These are phyloP conservation scores for Pythium chondricola DNA, from an alignment of 352 stramenopile genomes.

Conservation along the genomic window DNA sequence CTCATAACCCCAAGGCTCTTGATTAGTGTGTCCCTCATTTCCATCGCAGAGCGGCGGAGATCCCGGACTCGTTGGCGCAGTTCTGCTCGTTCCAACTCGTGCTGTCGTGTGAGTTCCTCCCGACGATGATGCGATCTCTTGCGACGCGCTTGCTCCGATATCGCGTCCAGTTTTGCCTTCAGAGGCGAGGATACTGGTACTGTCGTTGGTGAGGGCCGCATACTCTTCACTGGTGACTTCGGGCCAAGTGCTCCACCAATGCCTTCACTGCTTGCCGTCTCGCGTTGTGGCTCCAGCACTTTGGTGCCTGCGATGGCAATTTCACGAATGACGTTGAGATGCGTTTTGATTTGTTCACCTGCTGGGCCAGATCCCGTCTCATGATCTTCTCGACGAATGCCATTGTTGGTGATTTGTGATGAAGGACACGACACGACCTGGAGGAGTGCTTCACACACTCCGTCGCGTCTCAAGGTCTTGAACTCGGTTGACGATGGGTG, in stretches of 20 bases:
- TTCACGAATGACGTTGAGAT: too few relatives aligned
- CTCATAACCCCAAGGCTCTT: slow-evolving; percentile 29
- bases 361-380: too few relatives aligned
- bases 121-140: neutral
- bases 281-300: too few relatives aligned
- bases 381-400: too few relatives aligned
- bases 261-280: too few relatives aligned
- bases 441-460: neutral
- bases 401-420: too few relatives aligned
- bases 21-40: slow-evolving; percentile 26
- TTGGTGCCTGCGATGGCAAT: too few relatives aligned
- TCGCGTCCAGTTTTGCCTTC: slow-evolving; percentile 5
- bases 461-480: slow-evolving; percentile 19
- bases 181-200: neutral
- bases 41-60: slow-evolving; percentile 21
- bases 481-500: slow-evolving; percentile 27
- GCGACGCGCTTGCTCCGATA: neutral
- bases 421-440: neutral
- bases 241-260: too few relatives aligned
- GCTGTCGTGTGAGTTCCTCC: neutral
- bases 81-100: neutral
- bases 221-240: too few relatives aligned
- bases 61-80: slow-evolving; percentile 11
- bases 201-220: neutral
- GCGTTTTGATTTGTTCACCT: too few relatives aligned